Percentiles rank a stretch among this genome's conserved stretches.
phyloP scores from a whole-genome alignment of 805 yeast genomes.

The Candida schatavii region DNA sequence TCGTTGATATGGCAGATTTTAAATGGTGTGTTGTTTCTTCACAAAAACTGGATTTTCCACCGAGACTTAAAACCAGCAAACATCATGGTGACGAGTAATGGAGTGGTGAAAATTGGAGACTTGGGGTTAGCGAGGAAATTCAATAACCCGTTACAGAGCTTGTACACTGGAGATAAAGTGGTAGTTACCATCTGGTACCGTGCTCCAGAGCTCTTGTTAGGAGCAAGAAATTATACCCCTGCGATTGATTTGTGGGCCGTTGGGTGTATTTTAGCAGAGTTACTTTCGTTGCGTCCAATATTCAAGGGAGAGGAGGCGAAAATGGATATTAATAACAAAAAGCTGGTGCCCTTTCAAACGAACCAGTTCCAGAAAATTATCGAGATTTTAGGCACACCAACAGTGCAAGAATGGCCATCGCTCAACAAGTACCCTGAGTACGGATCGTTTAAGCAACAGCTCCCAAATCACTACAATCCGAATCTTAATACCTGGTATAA shows the following conservation, averaged over 20 bases:
- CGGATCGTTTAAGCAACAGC: conserved; percentile 44
- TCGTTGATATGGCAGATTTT: conserved; percentile 90
- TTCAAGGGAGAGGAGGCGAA: conserved; percentile 98
- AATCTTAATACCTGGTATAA: conserved; percentile 84
- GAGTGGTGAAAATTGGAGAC: conserved; percentile 95
- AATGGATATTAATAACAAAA: conserved; percentile 76
- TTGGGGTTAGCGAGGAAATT: conserved; percentile 87
- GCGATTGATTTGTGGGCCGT: conserved; percentile 95
- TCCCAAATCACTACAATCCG: conserved; percentile 58
- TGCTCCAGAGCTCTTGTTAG: conserved; percentile 88
- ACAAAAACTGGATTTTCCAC: conserved; percentile 95
- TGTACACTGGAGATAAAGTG: conserved; percentile 90
- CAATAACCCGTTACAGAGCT: conserved; percentile 79
- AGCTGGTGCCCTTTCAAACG: conserved; percentile 89
- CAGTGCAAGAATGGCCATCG: conserved; percentile 72
- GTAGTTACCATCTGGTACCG: conserved; percentile 97
- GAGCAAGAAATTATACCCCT: conserved; percentile 89
- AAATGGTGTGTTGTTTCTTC: conserved; percentile 87
- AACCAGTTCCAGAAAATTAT: conserved; percentile 88
- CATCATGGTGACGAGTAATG: conserved; percentile 88
- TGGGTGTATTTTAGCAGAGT: conserved; percentile 91
- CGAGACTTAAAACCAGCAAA: conserved; percentile 97
- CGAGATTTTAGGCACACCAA: conserved; percentile 93
- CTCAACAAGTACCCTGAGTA: conserved; percentile 83
- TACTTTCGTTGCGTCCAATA: conserved; percentile 83